Base-by-base conservation (phyloP, 2,329 filamentous ascomycete genomes). In the Cadophora sp. region DNA sequence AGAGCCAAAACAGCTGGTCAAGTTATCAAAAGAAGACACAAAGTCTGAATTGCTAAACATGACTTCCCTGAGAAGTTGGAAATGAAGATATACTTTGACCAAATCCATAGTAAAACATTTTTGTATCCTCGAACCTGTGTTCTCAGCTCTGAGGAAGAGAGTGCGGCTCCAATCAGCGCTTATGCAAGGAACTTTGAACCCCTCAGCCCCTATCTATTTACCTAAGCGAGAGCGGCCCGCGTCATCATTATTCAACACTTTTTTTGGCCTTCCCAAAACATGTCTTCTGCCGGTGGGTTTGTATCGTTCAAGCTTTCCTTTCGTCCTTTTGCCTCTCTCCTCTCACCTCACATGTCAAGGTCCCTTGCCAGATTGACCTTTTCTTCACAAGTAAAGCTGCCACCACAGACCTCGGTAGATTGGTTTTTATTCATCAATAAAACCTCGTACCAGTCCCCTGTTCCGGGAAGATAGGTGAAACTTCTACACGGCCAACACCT, bases 291-390 rank as follows among this genome's bases (percentile, higher is more conserved):
- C 46, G 11, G 14, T n/a, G 6, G 37, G 55, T 46, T 51, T 40
- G 56, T 58, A 65, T 59, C 2, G n/a, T 59, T n/a, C 51, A 31
- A 55, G 51, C 27, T 31, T 55, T 31, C 51, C 51, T 29, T 55
- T 31, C 51, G 51, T 27, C 51, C 51, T 43, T 40, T 43, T 43
- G 1, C 31, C 37, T 24, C 19, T 2, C 37, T 43, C 40, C 16
- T 43, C 40, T 19, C 40, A 43, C 40, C 40, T 12, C 63, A 65
- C 63, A 65, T 60, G 63, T 60, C 55, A 60, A 51, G 22, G 6
- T 51, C 40, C n/a, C 27, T 58, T 37, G 55, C 31, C 55, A 37
- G 40, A 37, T 48, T 29, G 24, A 22, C 37, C 34, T 59, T 61
- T n/a, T 61, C 58, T 29, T 37, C 58, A 61, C 58, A 43, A 27